Conservation (phyloP, 1,284 basidiomycete genomes). For the Sutorius eximius region DNA sequence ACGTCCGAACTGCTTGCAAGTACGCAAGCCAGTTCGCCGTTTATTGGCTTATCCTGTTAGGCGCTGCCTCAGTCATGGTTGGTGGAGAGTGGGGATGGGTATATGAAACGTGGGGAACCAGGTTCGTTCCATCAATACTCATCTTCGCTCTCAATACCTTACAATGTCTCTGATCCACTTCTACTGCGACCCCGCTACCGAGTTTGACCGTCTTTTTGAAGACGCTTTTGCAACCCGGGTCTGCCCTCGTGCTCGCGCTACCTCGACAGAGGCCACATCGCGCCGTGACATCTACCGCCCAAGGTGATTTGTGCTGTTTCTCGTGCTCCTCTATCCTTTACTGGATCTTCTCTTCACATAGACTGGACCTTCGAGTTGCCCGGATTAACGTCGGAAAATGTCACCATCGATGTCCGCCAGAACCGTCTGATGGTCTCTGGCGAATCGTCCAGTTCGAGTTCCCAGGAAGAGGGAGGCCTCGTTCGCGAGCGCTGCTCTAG, state of each 20-base stretch:
- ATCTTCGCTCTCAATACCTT: no score
- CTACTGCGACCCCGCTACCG: constrained; percentile 6
- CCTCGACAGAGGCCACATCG: neutral
- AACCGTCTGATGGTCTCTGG: constrained; percentile 41
- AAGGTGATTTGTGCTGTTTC: neutral
- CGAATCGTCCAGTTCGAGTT: constrained; percentile 26
- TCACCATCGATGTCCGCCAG: constrained; percentile 40
- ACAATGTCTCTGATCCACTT: constrained; percentile 1
- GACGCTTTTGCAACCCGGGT: neutral
- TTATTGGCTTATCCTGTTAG: constrained; percentile 49
- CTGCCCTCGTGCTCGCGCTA: neutral
- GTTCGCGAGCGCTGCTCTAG: constrained; percentile 37
- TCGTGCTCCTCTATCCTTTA: neutral
- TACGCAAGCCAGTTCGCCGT: constrained; percentile 48
- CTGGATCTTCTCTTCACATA: constrained; percentile 36
- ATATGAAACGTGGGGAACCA: constrained; percentile 78
- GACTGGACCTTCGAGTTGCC: constrained; percentile 44
- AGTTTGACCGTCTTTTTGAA: constrained; percentile 15
- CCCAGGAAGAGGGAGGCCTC: constrained; percentile 31
- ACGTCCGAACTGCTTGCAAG: constrained; percentile 38
- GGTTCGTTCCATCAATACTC: no score
- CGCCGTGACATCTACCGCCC: neutral
- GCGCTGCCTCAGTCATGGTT: constrained; percentile 39
- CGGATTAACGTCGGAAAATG: constrained; percentile 41
- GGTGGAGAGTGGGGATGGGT: constrained; percentile 68